Conservation (phyloP, 1,284 basidiomycete species). For the Mycosarcoma maydis region DNA sequence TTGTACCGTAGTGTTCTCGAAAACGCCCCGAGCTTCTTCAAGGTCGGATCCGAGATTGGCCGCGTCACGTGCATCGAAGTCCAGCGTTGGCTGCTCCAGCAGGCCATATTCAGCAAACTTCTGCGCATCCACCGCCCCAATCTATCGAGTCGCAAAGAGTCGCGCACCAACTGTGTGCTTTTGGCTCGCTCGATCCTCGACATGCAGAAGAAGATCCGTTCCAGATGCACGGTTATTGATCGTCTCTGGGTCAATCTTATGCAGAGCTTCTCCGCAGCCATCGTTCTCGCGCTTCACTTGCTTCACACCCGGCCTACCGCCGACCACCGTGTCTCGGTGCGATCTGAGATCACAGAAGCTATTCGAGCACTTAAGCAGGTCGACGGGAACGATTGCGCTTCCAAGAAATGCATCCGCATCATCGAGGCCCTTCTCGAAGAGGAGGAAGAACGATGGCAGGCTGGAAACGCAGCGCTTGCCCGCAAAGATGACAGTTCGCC, state of each 20-base stretch:
- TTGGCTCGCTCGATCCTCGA: slow-evolving; percentile 60
- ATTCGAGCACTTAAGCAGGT: slow-evolving; percentile 58
- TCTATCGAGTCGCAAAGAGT: slow-evolving; percentile 49
- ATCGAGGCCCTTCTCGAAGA: slow-evolving; percentile 63
- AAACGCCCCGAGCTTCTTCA: slow-evolving; percentile 56
- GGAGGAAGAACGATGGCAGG: slow-evolving; percentile 59
- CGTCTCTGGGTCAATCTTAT: slow-evolving; percentile 59
- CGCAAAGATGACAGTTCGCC: slow-evolving; percentile 14
- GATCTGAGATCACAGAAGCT: slow-evolving; percentile 60
- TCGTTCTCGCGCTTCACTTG: slow-evolving; percentile 62
- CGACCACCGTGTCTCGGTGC: slow-evolving; percentile 48
- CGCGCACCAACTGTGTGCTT: slow-evolving; percentile 58
- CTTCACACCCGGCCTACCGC: slow-evolving; percentile 50
- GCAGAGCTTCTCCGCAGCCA: slow-evolving; percentile 59
- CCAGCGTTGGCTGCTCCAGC: slow-evolving; percentile 63
- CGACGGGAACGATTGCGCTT: slow-evolving; percentile 39
- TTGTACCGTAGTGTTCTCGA: slow-evolving; percentile 53
- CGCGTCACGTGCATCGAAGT: slow-evolving; percentile 54
- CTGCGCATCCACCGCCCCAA: slow-evolving; percentile 58
- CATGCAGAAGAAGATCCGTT: slow-evolving; percentile 61
- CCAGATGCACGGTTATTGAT: slow-evolving; percentile 56
- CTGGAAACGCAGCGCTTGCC: slow-evolving; percentile 33
- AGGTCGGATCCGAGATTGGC: slow-evolving; percentile 52
- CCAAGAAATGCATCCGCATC: slow-evolving; percentile 57
- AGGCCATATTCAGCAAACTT: slow-evolving; percentile 61